Conservation (phyloP, 1,139 yeast species). For the Geotrichum reessii region DNA sequence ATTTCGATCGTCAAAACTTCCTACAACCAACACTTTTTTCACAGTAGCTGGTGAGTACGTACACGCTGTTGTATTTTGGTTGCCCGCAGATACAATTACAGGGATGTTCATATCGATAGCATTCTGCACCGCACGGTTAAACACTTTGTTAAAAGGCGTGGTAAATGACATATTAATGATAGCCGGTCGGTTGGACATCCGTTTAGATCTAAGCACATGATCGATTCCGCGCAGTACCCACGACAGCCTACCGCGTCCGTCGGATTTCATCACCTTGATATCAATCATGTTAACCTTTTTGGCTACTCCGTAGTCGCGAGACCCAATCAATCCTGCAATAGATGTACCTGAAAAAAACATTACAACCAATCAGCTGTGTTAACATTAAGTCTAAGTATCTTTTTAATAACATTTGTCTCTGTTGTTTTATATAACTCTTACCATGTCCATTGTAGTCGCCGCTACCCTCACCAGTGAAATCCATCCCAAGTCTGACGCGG, state of each 20-base stretch:
- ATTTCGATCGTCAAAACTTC: constrained; percentile 71
- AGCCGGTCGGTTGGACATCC: constrained; percentile 42
- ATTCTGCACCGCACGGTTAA: constrained; percentile 69
- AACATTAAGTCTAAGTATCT: no score
- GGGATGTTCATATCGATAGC: constrained; percentile 65
- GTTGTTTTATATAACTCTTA: background rate
- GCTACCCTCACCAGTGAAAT: constrained; percentile 54
- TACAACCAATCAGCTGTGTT: no score
- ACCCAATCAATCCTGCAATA: constrained; percentile 86
- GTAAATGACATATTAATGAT: constrained; percentile 82
- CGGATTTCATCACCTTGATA: constrained; percentile 59
- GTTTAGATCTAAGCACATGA: constrained; percentile 46
- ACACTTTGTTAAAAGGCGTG: constrained; percentile 55
- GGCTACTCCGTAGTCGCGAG: constrained; percentile 72
- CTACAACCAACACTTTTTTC: constrained; percentile 66
- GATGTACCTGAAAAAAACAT: constrained; percentile 58
- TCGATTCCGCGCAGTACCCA: constrained; percentile 68
- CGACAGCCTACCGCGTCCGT: constrained; percentile 58
- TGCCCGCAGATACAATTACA: constrained; percentile 87
- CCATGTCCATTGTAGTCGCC: constrained; percentile 69
- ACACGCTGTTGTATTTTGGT: constrained; percentile 72
- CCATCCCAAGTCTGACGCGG: constrained; percentile 54
- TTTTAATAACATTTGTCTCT: no score
- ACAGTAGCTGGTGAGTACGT: constrained; percentile 76
- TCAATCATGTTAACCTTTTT: constrained; percentile 59